Evolutionary conservation across 352 stramenopile genomes (phyloP).

Genomic region (Phytophthora hybrid): DNA sequence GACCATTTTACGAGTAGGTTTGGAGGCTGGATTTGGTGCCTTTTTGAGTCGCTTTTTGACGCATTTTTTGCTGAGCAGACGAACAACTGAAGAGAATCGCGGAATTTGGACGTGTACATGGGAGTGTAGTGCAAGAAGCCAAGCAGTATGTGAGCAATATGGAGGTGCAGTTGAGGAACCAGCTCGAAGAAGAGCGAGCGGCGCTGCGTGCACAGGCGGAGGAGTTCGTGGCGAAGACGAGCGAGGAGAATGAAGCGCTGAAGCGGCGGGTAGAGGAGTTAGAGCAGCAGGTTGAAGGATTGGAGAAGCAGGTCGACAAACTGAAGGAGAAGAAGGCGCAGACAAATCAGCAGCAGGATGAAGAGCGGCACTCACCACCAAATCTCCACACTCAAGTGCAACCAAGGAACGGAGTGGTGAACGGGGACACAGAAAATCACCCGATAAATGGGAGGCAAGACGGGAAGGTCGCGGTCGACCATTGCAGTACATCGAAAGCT

Average conservation of each 20-base stretch:
- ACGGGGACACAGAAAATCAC: background rate
- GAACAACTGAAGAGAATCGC: slow-evolving; percentile 83
- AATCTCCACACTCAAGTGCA: slow-evolving; percentile 29
- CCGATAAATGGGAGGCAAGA: background rate
- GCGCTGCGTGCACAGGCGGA: slow-evolving; percentile 59
- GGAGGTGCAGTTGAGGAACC: slow-evolving; percentile 56
- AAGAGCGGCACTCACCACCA: slow-evolving; percentile 16
- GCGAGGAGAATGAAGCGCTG: slow-evolving; percentile 53
- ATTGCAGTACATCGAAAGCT: slow-evolving; percentile 6
- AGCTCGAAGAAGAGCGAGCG: slow-evolving; percentile 60
- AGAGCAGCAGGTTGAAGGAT: slow-evolving; percentile 34
- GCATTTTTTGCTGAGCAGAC: slow-evolving; percentile 42
- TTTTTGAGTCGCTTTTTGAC: slow-evolving; percentile 13
- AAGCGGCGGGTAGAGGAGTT: slow-evolving; percentile 34
- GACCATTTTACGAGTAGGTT: slow-evolving; percentile 75
- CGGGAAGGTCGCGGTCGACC: background rate
- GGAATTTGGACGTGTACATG: slow-evolving; percentile 79
- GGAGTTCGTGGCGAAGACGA: slow-evolving; percentile 59
- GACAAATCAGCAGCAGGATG: slow-evolving; percentile 1
- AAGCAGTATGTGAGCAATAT: slow-evolving; percentile 72
- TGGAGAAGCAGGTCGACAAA: slow-evolving; percentile 31
- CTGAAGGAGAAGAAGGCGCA: slow-evolving; percentile 29
- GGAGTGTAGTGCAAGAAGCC: slow-evolving; percentile 68
- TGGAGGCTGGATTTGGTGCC: background rate
- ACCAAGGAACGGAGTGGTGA: slow-evolving; percentile 5